A percentile compares a stretch with the other conserved stretches of the same genome.
Conservation (phyloP, 1,139 yeast species). For the Pichia sp. region DNA sequence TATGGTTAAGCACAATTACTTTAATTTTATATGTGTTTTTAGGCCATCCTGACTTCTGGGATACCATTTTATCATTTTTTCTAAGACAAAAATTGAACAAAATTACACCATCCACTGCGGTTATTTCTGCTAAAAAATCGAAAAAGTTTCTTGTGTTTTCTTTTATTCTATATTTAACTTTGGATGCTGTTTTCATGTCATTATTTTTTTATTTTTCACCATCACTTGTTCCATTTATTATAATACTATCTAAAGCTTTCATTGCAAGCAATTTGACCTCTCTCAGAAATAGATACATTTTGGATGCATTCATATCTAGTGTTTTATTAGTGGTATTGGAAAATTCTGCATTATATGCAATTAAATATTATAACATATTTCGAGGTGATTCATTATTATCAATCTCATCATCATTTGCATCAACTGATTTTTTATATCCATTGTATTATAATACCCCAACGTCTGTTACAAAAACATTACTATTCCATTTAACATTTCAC, state of each 20-base stretch:
- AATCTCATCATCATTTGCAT: conserved; percentile 5
- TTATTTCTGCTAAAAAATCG: neutral
- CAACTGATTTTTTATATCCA: conserved; percentile 11
- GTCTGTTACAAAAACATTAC: conserved; percentile 10
- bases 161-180: conserved; percentile 30
- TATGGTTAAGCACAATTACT: conserved; percentile 35
- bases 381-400: conserved; percentile 11
- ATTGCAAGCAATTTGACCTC: conserved; percentile 48
- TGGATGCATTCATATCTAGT: conserved; percentile 24
- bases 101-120: neutral
- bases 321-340: conserved; percentile 19
- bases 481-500: conserved; percentile 21
- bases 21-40: conserved; percentile 37
- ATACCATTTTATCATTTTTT: conserved; percentile 36
- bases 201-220: conserved; percentile 33
- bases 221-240: conserved; percentile 35
- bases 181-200: conserved; percentile 16
- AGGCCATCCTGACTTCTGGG: conserved; percentile 40
- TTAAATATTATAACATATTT: conserved; percentile 13
- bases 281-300: conserved; percentile 24
- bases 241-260: conserved; percentile 43
- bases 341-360: conserved; percentile 8
- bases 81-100: conserved; percentile 26
- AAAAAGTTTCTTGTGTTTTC: conserved; percentile 24
- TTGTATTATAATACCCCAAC: conserved; percentile 7